A percentile compares a stretch with the other conserved stretches of the same genome.
These are phyloP conservation scores for Heliocybe sulcata DNA, from an alignment of 1,284 basidiomycete genomes.

Conservation along the genomic window DNA sequence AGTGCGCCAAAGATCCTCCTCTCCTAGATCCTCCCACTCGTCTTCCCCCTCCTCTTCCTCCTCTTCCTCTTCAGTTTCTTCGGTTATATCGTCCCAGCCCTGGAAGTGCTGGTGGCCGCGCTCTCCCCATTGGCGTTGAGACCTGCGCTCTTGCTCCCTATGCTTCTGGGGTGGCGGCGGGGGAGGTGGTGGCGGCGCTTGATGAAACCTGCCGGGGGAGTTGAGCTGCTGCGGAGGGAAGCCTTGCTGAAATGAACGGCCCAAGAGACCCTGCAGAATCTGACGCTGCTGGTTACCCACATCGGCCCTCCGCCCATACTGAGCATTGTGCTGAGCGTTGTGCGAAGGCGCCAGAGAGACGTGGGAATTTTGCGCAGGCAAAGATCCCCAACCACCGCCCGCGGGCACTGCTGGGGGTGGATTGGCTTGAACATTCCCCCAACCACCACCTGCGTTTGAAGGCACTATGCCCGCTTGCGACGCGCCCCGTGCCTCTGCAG, in stretches of 20 bases:
- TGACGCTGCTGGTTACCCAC: not conserved
- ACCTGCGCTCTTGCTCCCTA: not conserved
- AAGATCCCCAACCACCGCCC: not conserved
- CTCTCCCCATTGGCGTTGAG: not conserved
- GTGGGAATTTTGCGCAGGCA: not conserved
- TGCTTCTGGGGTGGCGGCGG: no score
- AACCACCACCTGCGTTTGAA: not conserved
- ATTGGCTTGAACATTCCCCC: not conserved
- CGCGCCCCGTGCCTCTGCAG: not conserved
- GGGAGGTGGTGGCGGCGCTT: not conserved
- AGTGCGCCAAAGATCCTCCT: not conserved
- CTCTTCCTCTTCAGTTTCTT: constrained; percentile 3
- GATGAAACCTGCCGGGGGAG: not conserved
- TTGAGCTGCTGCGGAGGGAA: not conserved
- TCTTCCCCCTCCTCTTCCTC: constrained; percentile 4
- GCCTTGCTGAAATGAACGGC: not conserved
- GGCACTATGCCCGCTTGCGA: not conserved
- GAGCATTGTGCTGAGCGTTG: not conserved
- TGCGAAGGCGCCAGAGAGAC: not conserved
- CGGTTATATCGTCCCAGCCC: constrained; percentile 1
- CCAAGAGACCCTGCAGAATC: not conserved
- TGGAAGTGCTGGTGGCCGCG: not conserved
- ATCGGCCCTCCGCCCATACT: not conserved
- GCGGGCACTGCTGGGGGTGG: not conserved
- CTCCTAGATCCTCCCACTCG: not conserved